phyloP scores from a whole-genome alignment of 352 stramenopile genomes.

The Blastocystis sp. region DNA sequence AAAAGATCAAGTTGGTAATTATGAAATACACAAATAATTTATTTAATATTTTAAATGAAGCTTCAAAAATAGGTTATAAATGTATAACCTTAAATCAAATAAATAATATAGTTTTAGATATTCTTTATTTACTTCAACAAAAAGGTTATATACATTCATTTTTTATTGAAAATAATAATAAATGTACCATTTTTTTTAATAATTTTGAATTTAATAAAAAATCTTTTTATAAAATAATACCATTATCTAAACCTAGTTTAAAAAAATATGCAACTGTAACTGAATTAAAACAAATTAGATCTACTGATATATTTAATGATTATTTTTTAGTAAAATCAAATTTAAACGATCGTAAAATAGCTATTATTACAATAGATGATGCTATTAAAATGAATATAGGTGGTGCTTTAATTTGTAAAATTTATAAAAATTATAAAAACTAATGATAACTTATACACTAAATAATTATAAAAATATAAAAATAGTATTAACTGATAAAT shows the following conservation, averaged over 20 bases:
- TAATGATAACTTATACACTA: constrained; percentile 20
- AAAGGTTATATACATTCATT: too few relatives aligned
- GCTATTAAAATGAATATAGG: constrained; percentile 30
- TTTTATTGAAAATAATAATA: too few relatives aligned
- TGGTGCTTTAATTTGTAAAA: constrained; percentile 32
- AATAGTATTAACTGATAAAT: too few relatives aligned
- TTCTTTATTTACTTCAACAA: too few relatives aligned
- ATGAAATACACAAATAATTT: too few relatives aligned
- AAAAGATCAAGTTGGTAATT: too few relatives aligned
- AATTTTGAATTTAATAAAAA: constrained; percentile 36
- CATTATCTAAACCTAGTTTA: constrained; percentile 9
- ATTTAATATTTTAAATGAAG: constrained; percentile 21
- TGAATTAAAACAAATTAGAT: constrained; percentile 22
- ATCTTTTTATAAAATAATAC: constrained; percentile 38
- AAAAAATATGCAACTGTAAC: constrained; percentile 40
- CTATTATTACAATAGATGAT: constrained; percentile 34
- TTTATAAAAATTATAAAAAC: constrained; percentile 36
- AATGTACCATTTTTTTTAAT: too few relatives aligned
- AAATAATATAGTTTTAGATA: too few relatives aligned
- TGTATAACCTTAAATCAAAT: too few relatives aligned
- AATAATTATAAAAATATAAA: constrained; percentile 19
- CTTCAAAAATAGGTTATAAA: constrained; percentile 28
- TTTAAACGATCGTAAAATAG: constrained; percentile 34
- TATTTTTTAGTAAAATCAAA: constrained; percentile 34
- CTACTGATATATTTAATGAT: constrained; percentile 18